A percentile compares a stretch with the other conserved stretches of the same genome.
These are phyloP conservation scores for Rhinocladiella mackenziei DNA, from an alignment of 2,329 filamentous ascomycete genomes.

Conservation along the genomic window DNA sequence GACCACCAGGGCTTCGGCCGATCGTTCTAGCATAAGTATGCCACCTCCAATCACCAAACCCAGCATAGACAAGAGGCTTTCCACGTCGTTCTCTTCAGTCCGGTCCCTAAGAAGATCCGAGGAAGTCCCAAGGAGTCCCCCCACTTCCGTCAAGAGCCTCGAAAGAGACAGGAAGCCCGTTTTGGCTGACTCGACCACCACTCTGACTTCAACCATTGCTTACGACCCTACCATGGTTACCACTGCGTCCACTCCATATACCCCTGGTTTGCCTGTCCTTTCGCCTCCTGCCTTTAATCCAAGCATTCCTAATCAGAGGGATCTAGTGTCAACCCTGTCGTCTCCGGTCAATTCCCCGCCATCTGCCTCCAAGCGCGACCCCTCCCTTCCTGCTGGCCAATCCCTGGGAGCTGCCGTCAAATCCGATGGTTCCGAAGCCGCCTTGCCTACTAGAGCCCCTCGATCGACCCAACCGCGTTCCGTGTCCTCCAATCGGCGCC, in stretches of 20 bases:
- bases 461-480: constrained; percentile 24
- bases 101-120: constrained; percentile 21
- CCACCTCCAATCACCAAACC: constrained; percentile 49
- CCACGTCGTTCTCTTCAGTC: constrained; percentile 19
- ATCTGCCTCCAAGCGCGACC: constrained; percentile 13
- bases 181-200: constrained; percentile 24
- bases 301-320: constrained; percentile 20
- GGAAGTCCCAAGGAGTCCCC: constrained; percentile 23
- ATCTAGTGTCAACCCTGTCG: constrained; percentile 21
- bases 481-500: constrained; percentile 25
- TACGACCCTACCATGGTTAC: constrained; percentile 28
- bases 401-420: constrained; percentile 7
- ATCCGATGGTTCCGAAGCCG: constrained; percentile 14
- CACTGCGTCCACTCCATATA: constrained; percentile 21
- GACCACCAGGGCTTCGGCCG: constrained; percentile 54
- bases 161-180: constrained; percentile 36
- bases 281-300: constrained; percentile 24
- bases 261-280: constrained; percentile 26
- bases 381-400: constrained; percentile 13
- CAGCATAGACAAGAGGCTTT: constrained; percentile 26
- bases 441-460: constrained; percentile 22
- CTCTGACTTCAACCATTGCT: constrained; percentile 25
- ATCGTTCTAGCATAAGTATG: constrained; percentile 62
- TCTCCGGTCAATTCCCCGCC: constrained; percentile 14
- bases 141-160: constrained; percentile 33